A percentile compares a stretch with the other conserved stretches of the same genome.
These are phyloP conservation scores for Amaranthus palmeri DNA, from an alignment of 148 eudicot species.

Conservation along the genomic window DNA sequence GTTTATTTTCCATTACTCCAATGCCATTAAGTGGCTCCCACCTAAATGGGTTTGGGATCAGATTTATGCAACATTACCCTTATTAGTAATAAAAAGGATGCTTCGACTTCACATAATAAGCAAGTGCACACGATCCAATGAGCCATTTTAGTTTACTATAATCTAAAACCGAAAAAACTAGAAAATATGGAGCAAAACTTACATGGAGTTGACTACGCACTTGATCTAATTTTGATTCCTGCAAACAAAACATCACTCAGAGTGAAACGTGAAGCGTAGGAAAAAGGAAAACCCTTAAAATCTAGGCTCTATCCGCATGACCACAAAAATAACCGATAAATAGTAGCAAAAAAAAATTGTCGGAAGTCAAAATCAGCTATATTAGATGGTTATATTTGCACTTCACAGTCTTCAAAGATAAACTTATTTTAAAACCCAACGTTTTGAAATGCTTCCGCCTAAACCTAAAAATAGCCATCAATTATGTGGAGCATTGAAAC, in stretches of 20 bases:
- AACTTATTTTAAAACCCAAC: too few species aligned
- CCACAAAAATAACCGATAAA: not conserved
- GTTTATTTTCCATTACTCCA: too few species aligned
- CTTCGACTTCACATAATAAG: too few species aligned
- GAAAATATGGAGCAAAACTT: conserved; percentile 11
- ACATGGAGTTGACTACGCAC: conserved; percentile 79
- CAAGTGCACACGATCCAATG: too few species aligned
- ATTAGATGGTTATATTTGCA: not conserved
- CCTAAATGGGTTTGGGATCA: too few species aligned
- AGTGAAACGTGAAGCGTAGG: not conserved
- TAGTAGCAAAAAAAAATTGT: too few species aligned
- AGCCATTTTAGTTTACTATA: too few species aligned
- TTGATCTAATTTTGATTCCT: conserved; percentile 77
- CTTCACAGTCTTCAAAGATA: not conserved
- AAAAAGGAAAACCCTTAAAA: not conserved
- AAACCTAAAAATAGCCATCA: not conserved
- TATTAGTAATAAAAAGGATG: too few species aligned
- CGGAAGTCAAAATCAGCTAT: not conserved
- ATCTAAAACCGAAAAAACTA: too few species aligned
- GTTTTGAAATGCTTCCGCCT: too few species aligned
- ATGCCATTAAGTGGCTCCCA: too few species aligned
- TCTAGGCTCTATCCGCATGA: not conserved
- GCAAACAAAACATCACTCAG: conserved; percentile 24
- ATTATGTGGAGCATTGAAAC: not conserved
- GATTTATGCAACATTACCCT: too few species aligned